Base-by-base conservation (phyloP, 2,329 filamentous ascomycete species). In the Knufia petricola region DNA sequence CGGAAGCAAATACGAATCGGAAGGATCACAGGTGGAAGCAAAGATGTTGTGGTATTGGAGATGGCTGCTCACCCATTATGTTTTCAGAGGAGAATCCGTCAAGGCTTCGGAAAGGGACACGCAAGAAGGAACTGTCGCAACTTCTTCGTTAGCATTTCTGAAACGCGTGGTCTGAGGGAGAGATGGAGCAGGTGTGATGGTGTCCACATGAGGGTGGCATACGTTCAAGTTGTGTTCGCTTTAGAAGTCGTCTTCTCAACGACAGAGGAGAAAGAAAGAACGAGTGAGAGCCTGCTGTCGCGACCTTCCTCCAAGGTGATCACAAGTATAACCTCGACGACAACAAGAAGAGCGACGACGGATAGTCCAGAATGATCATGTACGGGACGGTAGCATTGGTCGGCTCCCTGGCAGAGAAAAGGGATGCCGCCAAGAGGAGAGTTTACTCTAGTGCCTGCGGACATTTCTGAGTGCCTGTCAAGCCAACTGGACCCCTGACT, bases 21-120 rank as follows among this genome's bases (percentile, higher is more conserved):
- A 26, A n/a, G 28, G 10, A 17, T 28, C 26, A 37, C 13, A 43
- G 19, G n/a, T 13, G 17, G 13, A 10, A 46, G 40, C 17, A 34
- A 42, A 15, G 34, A 23, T 9, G 12, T 24, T n/a, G 36, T 15
- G 15, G 15, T 19, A 24, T 19, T 2, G 30, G 23, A 19, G 39
- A 30, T 44, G 36, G 43, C 19, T n/a, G 30, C 48, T 50, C 48
- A 50, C 48, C 48, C 48, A 50, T 50, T 45, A 23, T 50, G 40
- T 24, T 31, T 42, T 37, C 23, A 4, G 10, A 9, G 17, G 12
- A 4, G 24, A 42, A 28, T 15, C n/a, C 4, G 10, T n/a, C 24
- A n/a, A 26, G 9, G 23, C 3, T 23, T 24, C 20, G 13, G 42
- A 39, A 47, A 19, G 17, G 10, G 12, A 24, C n/a, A 21, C 15